These are phyloP conservation scores for Phytophthora sp. DNA, from an alignment of 352 stramenopile species.

Conservation along the genomic window DNA sequence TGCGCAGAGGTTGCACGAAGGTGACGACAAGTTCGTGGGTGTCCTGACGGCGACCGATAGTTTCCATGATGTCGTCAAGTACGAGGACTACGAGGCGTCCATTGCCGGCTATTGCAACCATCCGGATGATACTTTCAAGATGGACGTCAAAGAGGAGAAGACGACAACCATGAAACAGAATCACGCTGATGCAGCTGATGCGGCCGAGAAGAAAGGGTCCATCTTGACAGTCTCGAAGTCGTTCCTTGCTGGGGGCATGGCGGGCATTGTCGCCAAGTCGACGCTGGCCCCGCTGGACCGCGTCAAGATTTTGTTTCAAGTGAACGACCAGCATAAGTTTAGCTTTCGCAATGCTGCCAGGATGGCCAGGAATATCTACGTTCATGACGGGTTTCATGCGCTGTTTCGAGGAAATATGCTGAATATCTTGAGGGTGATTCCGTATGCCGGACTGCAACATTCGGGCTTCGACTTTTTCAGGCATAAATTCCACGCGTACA, in stretches of 20 bases:
- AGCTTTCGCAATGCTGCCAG: conserved; percentile 73
- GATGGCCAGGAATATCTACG: conserved; percentile 71
- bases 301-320: conserved; percentile 89
- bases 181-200: conserved; percentile 21
- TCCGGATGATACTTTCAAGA: conserved; percentile 27
- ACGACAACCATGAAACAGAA: neutral
- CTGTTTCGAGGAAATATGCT: conserved; percentile 81
- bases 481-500: conserved; percentile 82
- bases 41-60: too few relatives aligned
- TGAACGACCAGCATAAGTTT: conserved; percentile 74
- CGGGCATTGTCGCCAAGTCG: conserved; percentile 82
- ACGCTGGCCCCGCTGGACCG: conserved; percentile 76
- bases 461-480: conserved; percentile 88
- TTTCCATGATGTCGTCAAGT: neutral
- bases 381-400: conserved; percentile 69
- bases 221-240: conserved; percentile 83
- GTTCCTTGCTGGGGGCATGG: conserved; percentile 75
- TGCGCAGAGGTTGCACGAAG: conserved; percentile 21
- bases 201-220: conserved; percentile 41
- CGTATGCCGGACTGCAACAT: conserved; percentile 81
- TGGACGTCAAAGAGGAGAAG: conserved; percentile 9
- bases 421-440: conserved; percentile 82
- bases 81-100: conserved; percentile 35
- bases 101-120: conserved; percentile 27
- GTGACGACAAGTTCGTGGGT: neutral